Percentiles rank a stretch among this genome's conserved stretches.
Evolutionary conservation across 805 yeast genomes (phyloP).

Genomic region (Torulaspora quercuum): DNA sequence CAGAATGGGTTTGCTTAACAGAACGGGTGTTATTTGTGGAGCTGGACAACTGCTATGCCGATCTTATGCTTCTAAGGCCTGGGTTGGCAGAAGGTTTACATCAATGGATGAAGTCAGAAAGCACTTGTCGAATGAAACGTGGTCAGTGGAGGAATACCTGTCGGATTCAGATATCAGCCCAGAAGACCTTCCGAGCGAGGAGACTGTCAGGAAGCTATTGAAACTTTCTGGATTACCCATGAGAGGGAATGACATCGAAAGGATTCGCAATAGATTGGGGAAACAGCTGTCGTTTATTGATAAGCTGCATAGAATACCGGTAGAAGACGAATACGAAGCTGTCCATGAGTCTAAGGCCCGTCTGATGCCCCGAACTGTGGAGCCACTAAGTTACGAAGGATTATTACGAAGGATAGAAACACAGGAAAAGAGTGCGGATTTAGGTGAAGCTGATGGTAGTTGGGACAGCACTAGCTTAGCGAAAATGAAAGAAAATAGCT

Average conservation of each 20-base stretch:
- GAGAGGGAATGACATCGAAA: constrained; percentile 27
- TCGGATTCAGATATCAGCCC: constrained; percentile 12
- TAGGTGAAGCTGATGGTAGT: constrained; percentile 42
- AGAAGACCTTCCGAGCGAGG: constrained; percentile 15
- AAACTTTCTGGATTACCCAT: constrained; percentile 49
- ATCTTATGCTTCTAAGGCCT: constrained; percentile 7
- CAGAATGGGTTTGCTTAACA: background rate
- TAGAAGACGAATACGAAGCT: constrained; percentile 17
- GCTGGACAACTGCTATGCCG: constrained; percentile 1
- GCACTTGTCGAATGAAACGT: constrained; percentile 20
- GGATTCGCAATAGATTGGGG: constrained; percentile 38
- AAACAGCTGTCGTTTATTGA: constrained; percentile 51
- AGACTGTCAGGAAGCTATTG: constrained; percentile 37
- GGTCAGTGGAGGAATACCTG: constrained; percentile 31
- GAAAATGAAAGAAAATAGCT: constrained; percentile 35
- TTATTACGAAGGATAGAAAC: constrained; percentile 30
- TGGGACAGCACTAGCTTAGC: constrained; percentile 45
- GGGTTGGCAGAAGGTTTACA: constrained; percentile 21
- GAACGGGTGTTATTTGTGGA: background rate
- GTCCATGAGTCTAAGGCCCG: constrained; percentile 24
- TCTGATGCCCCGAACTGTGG: constrained; percentile 29
- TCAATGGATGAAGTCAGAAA: constrained; percentile 28
- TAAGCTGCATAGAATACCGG: constrained; percentile 40
- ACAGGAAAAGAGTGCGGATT: constrained; percentile 22
- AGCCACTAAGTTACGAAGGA: constrained; percentile 34